A percentile compares a stretch with the other conserved stretches of the same genome.
Conservation (phyloP, 805 yeast genomes). For the Metschnikowia cerradonensis region DNA sequence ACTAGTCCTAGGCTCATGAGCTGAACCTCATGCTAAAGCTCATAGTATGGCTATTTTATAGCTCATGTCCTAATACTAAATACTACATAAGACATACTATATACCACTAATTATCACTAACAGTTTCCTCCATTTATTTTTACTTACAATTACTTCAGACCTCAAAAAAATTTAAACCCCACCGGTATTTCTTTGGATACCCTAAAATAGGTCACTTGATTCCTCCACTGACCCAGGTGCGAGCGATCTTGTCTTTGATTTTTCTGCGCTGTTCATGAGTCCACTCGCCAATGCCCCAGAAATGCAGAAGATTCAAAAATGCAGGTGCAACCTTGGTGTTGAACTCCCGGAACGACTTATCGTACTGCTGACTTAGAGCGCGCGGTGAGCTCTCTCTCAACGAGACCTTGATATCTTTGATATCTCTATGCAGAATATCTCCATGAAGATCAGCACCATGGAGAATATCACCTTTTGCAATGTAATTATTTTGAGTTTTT, state of each 20-base stretch:
- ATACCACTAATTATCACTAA: too few relatives aligned
- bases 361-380: conserved; percentile 19
- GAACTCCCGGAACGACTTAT: conserved; percentile 22
- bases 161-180: too few relatives aligned
- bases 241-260: conserved; percentile 51
- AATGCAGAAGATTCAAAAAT: conserved; percentile 37
- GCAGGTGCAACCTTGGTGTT: conserved; percentile 22
- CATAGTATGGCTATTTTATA: too few relatives aligned
- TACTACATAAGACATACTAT: too few relatives aligned
- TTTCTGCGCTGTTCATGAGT: conserved; percentile 40
- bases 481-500: too few relatives aligned
- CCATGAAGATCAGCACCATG: conserved; percentile 25
- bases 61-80: too few relatives aligned
- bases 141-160: too few relatives aligned
- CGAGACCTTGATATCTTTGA: conserved; percentile 10
- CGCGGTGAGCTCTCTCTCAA: conserved; percentile 20
- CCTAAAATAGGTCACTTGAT: neutral
- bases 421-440: conserved; percentile 14
- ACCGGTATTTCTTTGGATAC: too few relatives aligned
- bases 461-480: too few relatives aligned
- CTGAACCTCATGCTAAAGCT: too few relatives aligned
- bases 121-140: too few relatives aligned
- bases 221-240: conserved; percentile 48
- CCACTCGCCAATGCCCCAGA: conserved; percentile 72
- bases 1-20: too few relatives aligned